phyloP scores from a whole-genome alignment of 257 asterid species.

The Rauvolfia tetraphylla region DNA sequence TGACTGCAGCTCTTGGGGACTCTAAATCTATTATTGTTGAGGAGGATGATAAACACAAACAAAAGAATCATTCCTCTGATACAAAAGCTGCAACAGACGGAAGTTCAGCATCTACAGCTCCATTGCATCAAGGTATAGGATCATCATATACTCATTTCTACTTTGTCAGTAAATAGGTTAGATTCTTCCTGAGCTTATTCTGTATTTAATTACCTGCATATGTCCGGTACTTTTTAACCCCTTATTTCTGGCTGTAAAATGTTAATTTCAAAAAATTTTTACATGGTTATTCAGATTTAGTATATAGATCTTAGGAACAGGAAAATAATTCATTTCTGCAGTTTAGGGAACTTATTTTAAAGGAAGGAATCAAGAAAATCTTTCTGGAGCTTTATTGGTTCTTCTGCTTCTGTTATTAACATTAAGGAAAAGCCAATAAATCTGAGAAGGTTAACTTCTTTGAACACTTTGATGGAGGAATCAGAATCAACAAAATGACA shows the following conservation, averaged over 20 bases:
- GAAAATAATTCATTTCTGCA: background rate
- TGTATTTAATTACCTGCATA: background rate
- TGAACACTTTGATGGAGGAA: background rate
- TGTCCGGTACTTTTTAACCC: too few species aligned
- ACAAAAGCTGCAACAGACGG: constrained; percentile 18
- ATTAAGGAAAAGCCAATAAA: too few species aligned
- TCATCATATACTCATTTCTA: background rate
- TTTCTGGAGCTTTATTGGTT: too few species aligned
- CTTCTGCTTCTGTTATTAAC: too few species aligned
- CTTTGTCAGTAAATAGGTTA: background rate
- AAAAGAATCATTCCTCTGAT: constrained; percentile 28
- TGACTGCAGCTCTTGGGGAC: constrained; percentile 64
- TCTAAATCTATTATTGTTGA: constrained; percentile 52
- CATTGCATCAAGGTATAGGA: constrained; percentile 39
- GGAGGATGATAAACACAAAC: constrained; percentile 35
- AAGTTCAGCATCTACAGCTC: constrained; percentile 37
- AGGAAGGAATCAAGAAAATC: background rate
- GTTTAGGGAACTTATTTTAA: background rate
- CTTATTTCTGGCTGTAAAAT: background rate
- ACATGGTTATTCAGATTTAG: background rate
- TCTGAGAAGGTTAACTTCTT: background rate
- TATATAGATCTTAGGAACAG: background rate
- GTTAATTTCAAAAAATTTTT: background rate
- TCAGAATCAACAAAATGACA: background rate
- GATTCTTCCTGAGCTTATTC: background rate